Conservation (phyloP, 129 eudicot genomes). For the Lactuca sativa region DNA sequence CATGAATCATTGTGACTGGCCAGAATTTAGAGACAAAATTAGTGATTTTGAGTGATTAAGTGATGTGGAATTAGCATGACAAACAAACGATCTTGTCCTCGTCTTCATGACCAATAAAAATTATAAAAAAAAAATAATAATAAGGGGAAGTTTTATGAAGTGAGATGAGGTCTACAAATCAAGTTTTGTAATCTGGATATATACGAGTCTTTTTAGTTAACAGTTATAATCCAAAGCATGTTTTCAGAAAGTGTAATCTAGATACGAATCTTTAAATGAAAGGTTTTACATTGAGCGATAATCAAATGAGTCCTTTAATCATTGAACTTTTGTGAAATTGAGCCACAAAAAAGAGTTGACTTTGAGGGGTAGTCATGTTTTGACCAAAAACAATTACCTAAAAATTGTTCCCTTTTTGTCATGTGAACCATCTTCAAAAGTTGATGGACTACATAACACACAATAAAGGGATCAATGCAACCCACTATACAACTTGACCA, state of each 20-base stretch:
- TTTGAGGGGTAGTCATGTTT: conserved; percentile 12
- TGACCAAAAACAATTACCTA: conserved; percentile 14
- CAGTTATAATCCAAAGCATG: background rate
- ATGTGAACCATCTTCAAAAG: conserved; percentile 42
- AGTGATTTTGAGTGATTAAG: background rate
- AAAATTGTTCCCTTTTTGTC: conserved; percentile 18
- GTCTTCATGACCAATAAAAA: background rate
- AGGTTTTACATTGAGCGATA: too few species aligned
- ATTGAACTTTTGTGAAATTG: background rate
- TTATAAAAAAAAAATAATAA: too few species aligned
- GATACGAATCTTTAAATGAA: background rate
- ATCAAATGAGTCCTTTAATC: background rate
- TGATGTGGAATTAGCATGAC: background rate
- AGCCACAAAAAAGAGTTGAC: conserved; percentile 15
- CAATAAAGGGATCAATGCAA: conserved; percentile 29
- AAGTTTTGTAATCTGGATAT: background rate
- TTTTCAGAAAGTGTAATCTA: too few species aligned
- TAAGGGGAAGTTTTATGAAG: background rate
- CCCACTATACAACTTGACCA: conserved; percentile 59
- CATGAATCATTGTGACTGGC: background rate
- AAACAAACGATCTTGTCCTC: background rate
- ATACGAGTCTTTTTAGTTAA: background rate
- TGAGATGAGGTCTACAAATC: background rate
- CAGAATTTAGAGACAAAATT: background rate
- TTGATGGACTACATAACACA: conserved; percentile 39